Percentiles rank a stretch among this genome's conserved stretches.
These are phyloP conservation scores for Bothriochloa decipiens DNA, from an alignment of 176 grass and related monocot genomes.

Conservation along the genomic window DNA sequence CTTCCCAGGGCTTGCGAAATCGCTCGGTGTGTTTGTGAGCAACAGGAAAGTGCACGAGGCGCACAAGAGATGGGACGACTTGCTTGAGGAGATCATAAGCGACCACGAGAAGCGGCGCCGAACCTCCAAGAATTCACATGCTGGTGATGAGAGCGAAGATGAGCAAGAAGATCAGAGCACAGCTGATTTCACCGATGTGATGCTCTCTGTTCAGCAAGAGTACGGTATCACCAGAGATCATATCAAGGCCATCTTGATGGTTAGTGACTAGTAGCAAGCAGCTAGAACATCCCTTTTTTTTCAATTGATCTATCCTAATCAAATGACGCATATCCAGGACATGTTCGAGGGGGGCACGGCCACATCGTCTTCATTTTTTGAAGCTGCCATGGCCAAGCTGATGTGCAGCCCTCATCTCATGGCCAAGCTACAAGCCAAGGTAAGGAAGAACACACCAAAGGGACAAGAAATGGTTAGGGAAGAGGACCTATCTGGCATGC, in stretches of 20 bases:
- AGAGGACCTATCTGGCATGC: background rate
- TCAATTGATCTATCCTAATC: background rate
- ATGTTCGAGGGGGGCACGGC: background rate
- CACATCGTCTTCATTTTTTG: background rate
- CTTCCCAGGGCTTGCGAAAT: background rate
- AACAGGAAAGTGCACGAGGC: background rate
- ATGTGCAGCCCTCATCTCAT: conserved; percentile 11
- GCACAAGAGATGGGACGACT: background rate
- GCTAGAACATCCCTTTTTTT: background rate
- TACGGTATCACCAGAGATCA: background rate
- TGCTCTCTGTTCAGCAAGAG: conserved; percentile 12
- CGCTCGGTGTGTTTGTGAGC: background rate
- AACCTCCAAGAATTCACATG: background rate
- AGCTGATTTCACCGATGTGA: background rate
- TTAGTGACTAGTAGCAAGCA: background rate
- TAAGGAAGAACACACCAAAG: background rate
- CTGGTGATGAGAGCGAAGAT: background rate
- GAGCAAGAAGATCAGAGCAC: background rate
- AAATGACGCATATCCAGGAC: background rate
- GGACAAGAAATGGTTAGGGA: conserved; percentile 12
- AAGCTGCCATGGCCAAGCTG: background rate
- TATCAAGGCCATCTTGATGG: conserved; percentile 10
- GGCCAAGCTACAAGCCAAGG: conserved; percentile 5
- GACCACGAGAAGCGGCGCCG: background rate
- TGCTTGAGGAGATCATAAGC: background rate